phyloP scores from a whole-genome alignment of 257 asterid genomes.

The Solanum peruvianum region DNA sequence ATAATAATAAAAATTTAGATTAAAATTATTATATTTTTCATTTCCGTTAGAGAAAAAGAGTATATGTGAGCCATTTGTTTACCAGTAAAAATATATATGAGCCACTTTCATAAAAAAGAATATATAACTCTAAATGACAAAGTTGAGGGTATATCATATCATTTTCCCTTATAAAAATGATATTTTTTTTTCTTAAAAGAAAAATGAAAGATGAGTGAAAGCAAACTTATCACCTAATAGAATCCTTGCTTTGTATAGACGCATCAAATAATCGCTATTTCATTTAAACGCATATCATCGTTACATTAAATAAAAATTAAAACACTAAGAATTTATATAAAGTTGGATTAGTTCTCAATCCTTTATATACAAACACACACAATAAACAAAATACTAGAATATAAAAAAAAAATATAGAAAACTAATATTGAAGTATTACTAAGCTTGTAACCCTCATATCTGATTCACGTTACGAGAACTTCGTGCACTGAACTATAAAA shows the following conservation, averaged over 20 bases:
- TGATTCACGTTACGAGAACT: not conserved
- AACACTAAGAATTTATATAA: not conserved
- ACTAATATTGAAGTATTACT: not conserved
- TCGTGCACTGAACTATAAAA: not conserved
- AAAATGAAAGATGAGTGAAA: not conserved
- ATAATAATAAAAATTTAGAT: too few relatives aligned
- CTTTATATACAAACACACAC: not conserved
- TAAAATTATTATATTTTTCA: too few relatives aligned
- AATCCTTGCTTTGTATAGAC: not conserved
- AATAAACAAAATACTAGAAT: not conserved
- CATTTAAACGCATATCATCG: not conserved
- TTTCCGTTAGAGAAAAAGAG: too few relatives aligned
- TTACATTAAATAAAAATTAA: not conserved
- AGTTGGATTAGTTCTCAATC: not conserved
- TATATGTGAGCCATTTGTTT: too few relatives aligned
- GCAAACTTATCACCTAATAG: not conserved
- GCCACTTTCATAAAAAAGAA: fast-evolving
- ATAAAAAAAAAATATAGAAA: not conserved
- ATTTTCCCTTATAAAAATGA: not conserved
- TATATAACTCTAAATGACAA: too few relatives aligned
- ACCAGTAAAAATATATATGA: fast-evolving
- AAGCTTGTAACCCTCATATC: not conserved
- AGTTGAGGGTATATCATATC: too few relatives aligned
- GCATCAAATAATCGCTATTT: not conserved
- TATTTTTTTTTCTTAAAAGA: not conserved